Evolutionary conservation across 306 rosid species (phyloP).

Genomic region (Vigna unguiculata): DNA sequence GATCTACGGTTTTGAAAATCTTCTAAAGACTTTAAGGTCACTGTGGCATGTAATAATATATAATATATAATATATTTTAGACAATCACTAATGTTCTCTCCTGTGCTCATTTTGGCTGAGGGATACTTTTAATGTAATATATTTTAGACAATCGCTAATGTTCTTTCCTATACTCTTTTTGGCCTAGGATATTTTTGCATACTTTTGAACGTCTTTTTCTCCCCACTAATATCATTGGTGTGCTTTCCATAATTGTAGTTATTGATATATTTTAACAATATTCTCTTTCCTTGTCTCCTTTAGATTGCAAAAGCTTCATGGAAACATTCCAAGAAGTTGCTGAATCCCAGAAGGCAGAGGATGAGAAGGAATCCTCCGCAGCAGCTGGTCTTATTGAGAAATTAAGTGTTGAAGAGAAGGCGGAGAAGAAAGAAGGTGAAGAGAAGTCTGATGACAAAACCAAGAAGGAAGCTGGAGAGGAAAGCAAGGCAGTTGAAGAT

Average conservation of each 20-base stretch:
- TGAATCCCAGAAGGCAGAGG: conserved; percentile 77
- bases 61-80: not conserved
- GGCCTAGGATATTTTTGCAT: not conserved
- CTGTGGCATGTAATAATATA: not conserved
- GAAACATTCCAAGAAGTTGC: conserved; percentile 92
- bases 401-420: conserved; percentile 77
- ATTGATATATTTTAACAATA: not conserved
- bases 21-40: not conserved
- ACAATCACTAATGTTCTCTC: not conserved
- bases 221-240: not conserved
- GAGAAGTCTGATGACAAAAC: conserved; percentile 56
- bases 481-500: conserved; percentile 51
- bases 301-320: conserved; percentile 89
- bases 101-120: not conserved
- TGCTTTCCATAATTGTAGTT: not conserved
- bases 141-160: not conserved
- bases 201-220: not conserved
- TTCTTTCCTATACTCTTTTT: too few species aligned
- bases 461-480: conserved; percentile 45
- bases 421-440: conserved; percentile 51
- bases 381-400: conserved; percentile 80
- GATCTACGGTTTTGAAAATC: not conserved
- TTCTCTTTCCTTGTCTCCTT: conserved; percentile 15
- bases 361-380: conserved; percentile 62
- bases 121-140: not conserved